Base-by-base conservation (phyloP, 371 early-diverging fungal genomes). In the Rhizopus arrhizus region DNA sequence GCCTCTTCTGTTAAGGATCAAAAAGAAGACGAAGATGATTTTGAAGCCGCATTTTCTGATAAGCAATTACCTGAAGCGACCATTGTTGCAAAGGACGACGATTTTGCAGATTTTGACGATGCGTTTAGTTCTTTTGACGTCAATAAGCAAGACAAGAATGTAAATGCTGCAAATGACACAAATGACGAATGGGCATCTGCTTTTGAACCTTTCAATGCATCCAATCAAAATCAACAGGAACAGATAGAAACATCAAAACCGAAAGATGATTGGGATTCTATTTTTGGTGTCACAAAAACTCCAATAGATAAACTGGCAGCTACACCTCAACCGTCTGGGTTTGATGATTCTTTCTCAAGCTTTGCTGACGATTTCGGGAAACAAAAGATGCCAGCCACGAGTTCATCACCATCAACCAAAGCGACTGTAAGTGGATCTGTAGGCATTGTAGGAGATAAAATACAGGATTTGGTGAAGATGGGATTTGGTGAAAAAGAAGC, bases 401-500 rank as follows among this genome's bases (percentile, higher is more conserved):
- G 29, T 2, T n/a, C 12, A 16, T 3, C 45, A 1, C 15, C 45
- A 6, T 10, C 45, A 11, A 13, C 45, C 1, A 5, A 45, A 13
- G 6, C 45, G 1, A 34, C 47, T 2, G 15, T 31, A 12, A 15
- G 11, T 22, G 61, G 59, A 22, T 55, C 61, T 42, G 61, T n/a
- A n/a, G 11, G n/a, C 15, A 43, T 43, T 2, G 60, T 41, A 54
- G 62, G 38, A 49, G 68, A 50, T 53, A 82, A 85, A 52, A 68
- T 87, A n/a, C 70, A 73, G 34, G 64, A 72, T 5, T 68, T 87
- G 34, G 60, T 78, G 33, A 72, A 67, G 56, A 83, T 87, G 84
- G 88, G 88, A 3, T 87, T 85, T 72, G 64, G 73, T 16, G 72
- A 73, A 43, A 69, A 77, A 5, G 76, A 79, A 54, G 81, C 84